A percentile compares a stretch with the other conserved stretches of the same genome.
phyloP scores from a whole-genome alignment of 805 yeast species.

The Starmerella apicola region DNA sequence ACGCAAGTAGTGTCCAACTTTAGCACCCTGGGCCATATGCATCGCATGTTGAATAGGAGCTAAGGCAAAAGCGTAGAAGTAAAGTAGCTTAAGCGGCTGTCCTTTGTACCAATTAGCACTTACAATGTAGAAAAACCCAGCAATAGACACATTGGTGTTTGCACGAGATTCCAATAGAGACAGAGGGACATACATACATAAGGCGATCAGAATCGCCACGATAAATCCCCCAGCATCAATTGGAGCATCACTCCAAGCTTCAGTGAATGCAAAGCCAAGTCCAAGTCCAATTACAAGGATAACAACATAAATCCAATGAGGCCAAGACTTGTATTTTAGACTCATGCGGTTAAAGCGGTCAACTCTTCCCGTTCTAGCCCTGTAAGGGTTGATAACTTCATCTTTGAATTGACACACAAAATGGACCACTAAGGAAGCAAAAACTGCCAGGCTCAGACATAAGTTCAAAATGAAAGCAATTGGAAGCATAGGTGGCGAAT shows the following conservation, averaged over 20 bases:
- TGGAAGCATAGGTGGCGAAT: constrained; percentile 55
- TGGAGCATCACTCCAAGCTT: constrained; percentile 30
- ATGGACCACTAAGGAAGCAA: constrained; percentile 48
- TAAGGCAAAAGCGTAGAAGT: constrained; percentile 40
- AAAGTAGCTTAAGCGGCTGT: constrained; percentile 49
- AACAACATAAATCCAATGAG: constrained; percentile 46
- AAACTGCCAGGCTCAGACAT: constrained; percentile 52
- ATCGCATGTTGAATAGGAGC: constrained; percentile 45
- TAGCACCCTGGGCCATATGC: constrained; percentile 35
- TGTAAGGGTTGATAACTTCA: constrained; percentile 34
- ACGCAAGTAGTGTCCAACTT: constrained; percentile 53
- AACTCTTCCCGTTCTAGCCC: constrained; percentile 27
- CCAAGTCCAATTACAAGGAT: constrained; percentile 28
- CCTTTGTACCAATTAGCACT: constrained; percentile 24
- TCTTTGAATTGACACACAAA: constrained; percentile 44
- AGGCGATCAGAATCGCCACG: constrained; percentile 42
- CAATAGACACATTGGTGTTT: constrained; percentile 45
- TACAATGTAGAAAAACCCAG: constrained; percentile 50
- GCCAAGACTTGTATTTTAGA: constrained; percentile 44
- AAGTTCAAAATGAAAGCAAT: constrained; percentile 49
- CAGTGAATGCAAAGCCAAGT: constrained; percentile 24
- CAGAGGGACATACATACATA: constrained; percentile 46
- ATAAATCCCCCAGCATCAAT: constrained; percentile 34
- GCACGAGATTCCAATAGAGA: constrained; percentile 56
- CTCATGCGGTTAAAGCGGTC: constrained; percentile 46